Conservation (phyloP, 108 stramenopile species). For the Nitzschia putrida region DNA sequence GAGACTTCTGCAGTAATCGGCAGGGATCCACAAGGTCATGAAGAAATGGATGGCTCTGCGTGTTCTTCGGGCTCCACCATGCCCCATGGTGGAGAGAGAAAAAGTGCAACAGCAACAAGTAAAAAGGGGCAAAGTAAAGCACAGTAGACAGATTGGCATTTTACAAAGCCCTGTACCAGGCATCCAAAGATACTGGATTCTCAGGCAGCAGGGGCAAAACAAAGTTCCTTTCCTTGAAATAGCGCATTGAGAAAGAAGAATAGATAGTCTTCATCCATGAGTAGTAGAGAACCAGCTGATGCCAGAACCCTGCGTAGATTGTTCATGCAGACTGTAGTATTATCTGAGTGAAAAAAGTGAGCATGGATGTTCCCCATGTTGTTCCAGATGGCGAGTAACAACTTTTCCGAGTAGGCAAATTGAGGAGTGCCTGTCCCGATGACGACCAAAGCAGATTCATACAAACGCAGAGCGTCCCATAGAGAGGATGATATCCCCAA, state of each 20-base stretch:
- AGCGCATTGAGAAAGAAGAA: slow-evolving; percentile 31
- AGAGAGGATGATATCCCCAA: slow-evolving; percentile 19
- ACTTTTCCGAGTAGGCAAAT: slow-evolving; percentile 8
- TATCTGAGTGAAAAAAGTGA: slow-evolving; percentile 10
- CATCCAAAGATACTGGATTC: background rate
- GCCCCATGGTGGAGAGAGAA: too few species aligned
- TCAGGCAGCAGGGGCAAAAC: slow-evolving; percentile 28
- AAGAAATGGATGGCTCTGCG: too few species aligned
- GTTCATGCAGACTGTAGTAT: slow-evolving; percentile 18
- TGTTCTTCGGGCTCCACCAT: too few species aligned
- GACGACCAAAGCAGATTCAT: slow-evolving; percentile 18
- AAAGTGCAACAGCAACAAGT: too few species aligned
- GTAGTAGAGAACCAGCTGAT: background rate
- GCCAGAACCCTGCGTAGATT: slow-evolving; percentile 11
- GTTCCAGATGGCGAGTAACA: slow-evolving; percentile 25
- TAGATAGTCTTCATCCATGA: slow-evolving; percentile 28
- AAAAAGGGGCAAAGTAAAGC: too few species aligned
- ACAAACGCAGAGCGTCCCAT: slow-evolving; percentile 15
- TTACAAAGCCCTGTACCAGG: too few species aligned
- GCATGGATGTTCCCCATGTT: slow-evolving; percentile 29
- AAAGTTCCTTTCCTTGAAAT: slow-evolving; percentile 27
- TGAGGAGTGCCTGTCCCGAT: background rate
- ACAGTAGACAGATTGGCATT: too few species aligned
- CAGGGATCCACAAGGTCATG: too few species aligned
- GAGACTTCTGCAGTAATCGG: too few species aligned